Base-by-base conservation (phyloP, 257 asterid species). In the Solanum infundibuliforme region DNA sequence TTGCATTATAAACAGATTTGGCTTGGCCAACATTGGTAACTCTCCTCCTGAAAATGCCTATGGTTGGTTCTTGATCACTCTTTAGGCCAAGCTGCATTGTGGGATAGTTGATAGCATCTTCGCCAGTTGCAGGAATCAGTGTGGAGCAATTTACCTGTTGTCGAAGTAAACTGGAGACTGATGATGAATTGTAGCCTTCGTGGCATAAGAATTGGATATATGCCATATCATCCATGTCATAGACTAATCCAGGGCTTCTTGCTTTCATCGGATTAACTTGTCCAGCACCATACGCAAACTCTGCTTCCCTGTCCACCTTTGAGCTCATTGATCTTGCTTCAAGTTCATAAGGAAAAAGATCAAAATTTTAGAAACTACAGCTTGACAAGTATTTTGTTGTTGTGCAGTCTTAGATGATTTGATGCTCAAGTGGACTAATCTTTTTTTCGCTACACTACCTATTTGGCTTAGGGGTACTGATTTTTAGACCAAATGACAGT, bases 21-120 rank as follows among this genome's bases (percentile, higher is more conserved):
- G 92, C 46, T n/a, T 84, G 89, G 5, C 99, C 98, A 6, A 96
- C 98, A 73, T 96, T 95, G 13, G 95, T 92, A 48, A 96, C 98
- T 27, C 43, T 93, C 87, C 98, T 89, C 88, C 94, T 83, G 88
- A 95, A 96, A 87, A 93, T 89, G 6, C 95, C 98, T 25, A 87
- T 88, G 0, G 94, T 94, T 23, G 93, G 92, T 74, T 92, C 94
- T 58, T 90, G 92, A 69, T 90, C 86, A 84, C 91, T 93, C 87
- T 65, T 94, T 90, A 94, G 74, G 55, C 91, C 66, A 12, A 96
- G 96, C 88, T 96, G 98, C 94, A 96, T 94, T 29, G 94, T 93
- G n/a, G 99, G 99, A 89, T 95, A 96, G 93, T 96, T 96, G 62
- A 96, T 84, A 76, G 94, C 95, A 87, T 96, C 99, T 90, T 91